phyloP scores from a whole-genome alignment of 2,329 filamentous ascomycete species.

The Calycina herbarum region DNA sequence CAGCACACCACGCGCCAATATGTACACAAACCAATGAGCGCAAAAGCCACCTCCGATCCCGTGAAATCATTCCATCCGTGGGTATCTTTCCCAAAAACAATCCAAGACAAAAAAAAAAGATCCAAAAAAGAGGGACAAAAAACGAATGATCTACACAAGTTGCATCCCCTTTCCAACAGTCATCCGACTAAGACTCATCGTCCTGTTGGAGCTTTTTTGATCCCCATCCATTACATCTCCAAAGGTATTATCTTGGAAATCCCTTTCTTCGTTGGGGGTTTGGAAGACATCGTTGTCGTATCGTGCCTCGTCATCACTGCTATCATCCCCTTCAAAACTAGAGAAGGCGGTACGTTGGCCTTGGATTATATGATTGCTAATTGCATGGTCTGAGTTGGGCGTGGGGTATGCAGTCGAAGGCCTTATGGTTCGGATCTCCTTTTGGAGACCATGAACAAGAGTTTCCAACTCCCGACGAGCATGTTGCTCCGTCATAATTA shows the following conservation, averaged over 20 bases:
- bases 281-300: constrained; percentile 50
- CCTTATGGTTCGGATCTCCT: constrained; percentile 25
- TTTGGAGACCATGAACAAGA: constrained; percentile 52
- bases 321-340: constrained; percentile 36
- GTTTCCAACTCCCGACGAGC: constrained; percentile 56
- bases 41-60: no score
- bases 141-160: constrained; percentile 20
- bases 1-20: no score
- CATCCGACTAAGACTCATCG: constrained; percentile 63
- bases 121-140: not conserved
- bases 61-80: no score
- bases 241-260: constrained; percentile 44
- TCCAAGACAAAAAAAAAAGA: no score
- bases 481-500: constrained; percentile 58
- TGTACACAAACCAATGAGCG: no score
- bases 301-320: constrained; percentile 31
- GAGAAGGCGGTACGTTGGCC: constrained; percentile 21
- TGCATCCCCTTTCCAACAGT: constrained; percentile 43
- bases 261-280: constrained; percentile 51
- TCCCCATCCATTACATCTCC: constrained; percentile 37
- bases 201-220: constrained; percentile 55
- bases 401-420: constrained; percentile 22
- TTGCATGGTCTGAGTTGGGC: constrained; percentile 14
- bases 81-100: no score
- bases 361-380: constrained; percentile 11